These are phyloP conservation scores for Larix sibirica DNA, from an alignment of 83 land plant species.

Conservation along the genomic window DNA sequence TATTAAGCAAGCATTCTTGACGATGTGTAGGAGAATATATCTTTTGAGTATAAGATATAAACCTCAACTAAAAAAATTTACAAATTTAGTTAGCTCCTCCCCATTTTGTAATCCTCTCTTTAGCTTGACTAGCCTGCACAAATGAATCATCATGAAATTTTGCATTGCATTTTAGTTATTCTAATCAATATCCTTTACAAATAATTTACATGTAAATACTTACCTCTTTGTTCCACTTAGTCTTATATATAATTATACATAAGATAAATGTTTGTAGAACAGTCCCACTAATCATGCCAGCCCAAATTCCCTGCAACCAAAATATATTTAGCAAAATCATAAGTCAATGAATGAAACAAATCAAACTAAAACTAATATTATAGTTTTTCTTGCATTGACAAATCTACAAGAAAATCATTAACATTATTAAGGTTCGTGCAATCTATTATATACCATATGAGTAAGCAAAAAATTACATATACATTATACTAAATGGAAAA, in stretches of 20 bases:
- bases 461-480: too few species aligned
- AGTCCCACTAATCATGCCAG: slow-evolving; percentile 45
- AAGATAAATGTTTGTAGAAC: slow-evolving; percentile 28
- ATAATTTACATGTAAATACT: neutral
- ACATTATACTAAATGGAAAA: too few species aligned
- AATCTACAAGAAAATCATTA: too few species aligned
- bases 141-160: neutral
- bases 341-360: neutral
- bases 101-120: slow-evolving; percentile 3
- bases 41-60: too few species aligned
- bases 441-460: too few species aligned
- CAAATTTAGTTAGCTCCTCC: neutral
- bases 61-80: too few species aligned
- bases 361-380: too few species aligned
- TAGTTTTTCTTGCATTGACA: too few species aligned
- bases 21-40: too few species aligned
- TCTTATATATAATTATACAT: slow-evolving; percentile 23
- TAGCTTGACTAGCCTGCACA: neutral
- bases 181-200: neutral
- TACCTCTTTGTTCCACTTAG: slow-evolving; percentile 52
- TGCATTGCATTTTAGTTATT: neutral
- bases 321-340: neutral
- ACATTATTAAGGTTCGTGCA: too few species aligned
- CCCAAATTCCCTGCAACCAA: slow-evolving; percentile 45
- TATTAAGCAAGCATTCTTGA: too few species aligned